Evolutionary conservation across 345 rosid genomes (phyloP).

Genomic region (Lepidium africanum): DNA sequence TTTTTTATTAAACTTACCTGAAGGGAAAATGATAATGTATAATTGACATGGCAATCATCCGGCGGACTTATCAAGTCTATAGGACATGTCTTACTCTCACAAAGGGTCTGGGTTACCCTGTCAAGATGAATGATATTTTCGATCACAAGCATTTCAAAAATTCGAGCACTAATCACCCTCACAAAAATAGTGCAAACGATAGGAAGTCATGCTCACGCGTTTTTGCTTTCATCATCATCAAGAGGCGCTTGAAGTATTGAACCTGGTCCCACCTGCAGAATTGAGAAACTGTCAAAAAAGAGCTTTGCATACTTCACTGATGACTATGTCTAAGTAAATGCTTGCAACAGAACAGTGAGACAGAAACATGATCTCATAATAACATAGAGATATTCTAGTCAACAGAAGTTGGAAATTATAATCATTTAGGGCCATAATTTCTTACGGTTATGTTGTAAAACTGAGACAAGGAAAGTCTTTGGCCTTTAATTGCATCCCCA

Average conservation of each 20-base stretch:
- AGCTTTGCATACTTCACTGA: slow-evolving; percentile 4
- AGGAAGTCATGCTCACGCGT: slow-evolving; percentile 63
- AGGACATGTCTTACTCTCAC: slow-evolving; percentile 79
- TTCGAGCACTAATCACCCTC: not conserved
- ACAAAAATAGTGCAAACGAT: not conserved
- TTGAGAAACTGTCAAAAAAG: slow-evolving; percentile 7
- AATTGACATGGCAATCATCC: slow-evolving; percentile 98
- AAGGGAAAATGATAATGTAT: slow-evolving; percentile 81
- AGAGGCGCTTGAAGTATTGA: slow-evolving; percentile 84
- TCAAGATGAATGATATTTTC: slow-evolving; percentile 9
- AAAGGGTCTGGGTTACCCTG: slow-evolving; percentile 73
- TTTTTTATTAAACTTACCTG: slow-evolving; percentile 47
- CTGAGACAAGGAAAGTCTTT: slow-evolving; percentile 83
- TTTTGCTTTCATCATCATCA: slow-evolving; percentile 65
- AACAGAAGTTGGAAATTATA: slow-evolving; percentile 7
- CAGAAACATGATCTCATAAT: slow-evolving; percentile 7
- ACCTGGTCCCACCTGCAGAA: slow-evolving; percentile 82
- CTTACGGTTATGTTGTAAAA: slow-evolving; percentile 96
- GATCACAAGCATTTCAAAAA: slow-evolving; percentile 1
- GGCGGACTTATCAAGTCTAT: slow-evolving; percentile 88
- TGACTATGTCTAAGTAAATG: not conserved
- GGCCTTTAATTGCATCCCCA: slow-evolving; percentile 93
- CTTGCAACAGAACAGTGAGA: not conserved
- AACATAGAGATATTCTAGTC: slow-evolving; percentile 6
- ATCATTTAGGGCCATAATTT: not conserved